phyloP scores from a whole-genome alignment of 2,329 filamentous ascomycete species.

The Arthrinium puccinioides region DNA sequence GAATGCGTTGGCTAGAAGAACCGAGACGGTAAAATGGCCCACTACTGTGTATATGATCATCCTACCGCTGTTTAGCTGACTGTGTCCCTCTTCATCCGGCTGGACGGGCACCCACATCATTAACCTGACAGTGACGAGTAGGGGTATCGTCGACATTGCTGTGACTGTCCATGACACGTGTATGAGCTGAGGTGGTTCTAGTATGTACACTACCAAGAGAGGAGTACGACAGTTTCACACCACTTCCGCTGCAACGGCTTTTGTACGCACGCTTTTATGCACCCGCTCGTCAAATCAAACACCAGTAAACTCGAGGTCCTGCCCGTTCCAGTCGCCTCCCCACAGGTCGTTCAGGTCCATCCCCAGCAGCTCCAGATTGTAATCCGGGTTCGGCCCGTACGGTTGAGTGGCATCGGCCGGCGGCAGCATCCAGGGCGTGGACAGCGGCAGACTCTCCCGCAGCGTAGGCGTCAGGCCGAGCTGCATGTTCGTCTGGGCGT shows the following conservation, averaged over 20 bases:
- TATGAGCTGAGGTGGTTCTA: too few relatives aligned
- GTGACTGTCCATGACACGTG: too few relatives aligned
- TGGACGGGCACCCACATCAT: too few relatives aligned
- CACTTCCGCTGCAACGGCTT: too few relatives aligned
- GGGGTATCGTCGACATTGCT: too few relatives aligned
- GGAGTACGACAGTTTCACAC: neutral
- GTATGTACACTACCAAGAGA: neutral
- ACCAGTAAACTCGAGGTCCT: neutral
- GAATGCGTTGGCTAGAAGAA: too few relatives aligned
- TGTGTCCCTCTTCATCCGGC: too few relatives aligned
- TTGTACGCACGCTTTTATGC: too few relatives aligned
- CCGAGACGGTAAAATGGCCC: too few relatives aligned
- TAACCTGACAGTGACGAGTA: too few relatives aligned
- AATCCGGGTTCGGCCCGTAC: conserved; percentile 40
- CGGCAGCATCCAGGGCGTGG: conserved; percentile 25
- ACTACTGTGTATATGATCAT: too few relatives aligned
- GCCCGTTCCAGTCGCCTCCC: conserved; percentile 32
- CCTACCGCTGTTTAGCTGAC: too few relatives aligned
- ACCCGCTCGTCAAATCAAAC: neutral
- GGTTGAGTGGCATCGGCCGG: conserved; percentile 22
- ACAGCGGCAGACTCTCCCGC: conserved; percentile 15
- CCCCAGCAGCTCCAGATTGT: conserved; percentile 45
- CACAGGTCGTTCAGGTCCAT: conserved; percentile 49
- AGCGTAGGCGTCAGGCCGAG: conserved; percentile 15
- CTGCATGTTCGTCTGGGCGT: conserved; percentile 11